Conservation (phyloP, 257 asterid genomes). For the Paulownia fortunei region DNA sequence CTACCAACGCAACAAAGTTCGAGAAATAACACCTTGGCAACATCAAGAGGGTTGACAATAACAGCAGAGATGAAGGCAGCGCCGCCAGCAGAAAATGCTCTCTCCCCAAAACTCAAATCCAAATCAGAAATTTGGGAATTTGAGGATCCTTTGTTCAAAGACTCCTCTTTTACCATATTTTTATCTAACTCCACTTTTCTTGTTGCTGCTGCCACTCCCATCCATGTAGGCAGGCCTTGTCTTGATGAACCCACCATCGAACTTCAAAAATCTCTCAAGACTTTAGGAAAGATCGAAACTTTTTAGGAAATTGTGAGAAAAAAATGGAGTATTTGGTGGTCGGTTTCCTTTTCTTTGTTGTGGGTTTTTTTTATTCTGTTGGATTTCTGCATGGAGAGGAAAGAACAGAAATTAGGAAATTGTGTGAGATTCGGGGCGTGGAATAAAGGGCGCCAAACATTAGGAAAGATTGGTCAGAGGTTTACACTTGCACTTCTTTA, state of each 20-base stretch:
- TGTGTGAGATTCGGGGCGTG: conserved; percentile 53
- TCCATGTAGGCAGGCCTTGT: conserved; percentile 66
- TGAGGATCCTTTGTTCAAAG: conserved; percentile 16
- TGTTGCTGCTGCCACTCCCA: conserved; percentile 49
- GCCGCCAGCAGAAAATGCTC: conserved; percentile 85
- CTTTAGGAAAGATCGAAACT: background rate
- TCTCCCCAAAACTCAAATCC: conserved; percentile 61
- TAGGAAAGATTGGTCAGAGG: conserved; percentile 9
- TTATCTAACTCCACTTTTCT: conserved; percentile 52
- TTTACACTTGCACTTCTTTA: conserved; percentile 9
- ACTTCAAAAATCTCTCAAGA: background rate
- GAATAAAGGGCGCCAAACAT: conserved; percentile 46
- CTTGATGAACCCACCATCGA: conserved; percentile 59
- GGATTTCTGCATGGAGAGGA: conserved; percentile 21
- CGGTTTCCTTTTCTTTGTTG: background rate
- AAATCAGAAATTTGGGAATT: conserved; percentile 45
- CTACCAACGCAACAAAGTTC: background rate
- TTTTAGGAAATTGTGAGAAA: background rate
- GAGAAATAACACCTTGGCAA: conserved; percentile 55
- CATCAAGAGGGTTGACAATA: conserved; percentile 89
- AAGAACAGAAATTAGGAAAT: background rate
- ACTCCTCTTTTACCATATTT: conserved; percentile 32
- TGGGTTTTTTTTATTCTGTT: conserved; percentile 4
- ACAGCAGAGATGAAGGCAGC: conserved; percentile 81
- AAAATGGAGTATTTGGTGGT: background rate